Evolutionary conservation across 495 filamentous ascomycete genomes (phyloP).

Genomic region (Lepraria neglecta): DNA sequence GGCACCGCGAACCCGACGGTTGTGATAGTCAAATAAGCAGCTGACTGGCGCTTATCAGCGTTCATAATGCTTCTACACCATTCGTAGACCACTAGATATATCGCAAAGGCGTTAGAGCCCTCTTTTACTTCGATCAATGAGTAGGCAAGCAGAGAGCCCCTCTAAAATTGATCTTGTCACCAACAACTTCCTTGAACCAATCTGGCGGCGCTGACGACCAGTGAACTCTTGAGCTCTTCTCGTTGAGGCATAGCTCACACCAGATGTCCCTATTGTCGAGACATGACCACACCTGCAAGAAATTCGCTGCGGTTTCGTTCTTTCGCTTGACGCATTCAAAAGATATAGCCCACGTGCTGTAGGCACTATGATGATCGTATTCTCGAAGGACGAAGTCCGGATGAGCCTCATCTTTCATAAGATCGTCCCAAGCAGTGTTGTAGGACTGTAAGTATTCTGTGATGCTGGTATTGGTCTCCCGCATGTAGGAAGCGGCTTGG

Average conservation of each 20-base stretch:
- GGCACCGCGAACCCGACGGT: neutral
- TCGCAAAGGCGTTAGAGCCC: constrained; percentile 34
- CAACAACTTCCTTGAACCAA: constrained; percentile 7
- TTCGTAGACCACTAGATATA: constrained; percentile 37
- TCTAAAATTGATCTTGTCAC: neutral
- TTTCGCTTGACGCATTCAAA: constrained; percentile 29
- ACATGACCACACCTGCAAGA: constrained; percentile 35
- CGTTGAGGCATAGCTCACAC: constrained; percentile 26
- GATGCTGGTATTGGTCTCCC: constrained; percentile 9
- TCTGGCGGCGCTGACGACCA: neutral
- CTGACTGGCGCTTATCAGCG: constrained; percentile 21
- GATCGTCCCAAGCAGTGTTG: constrained; percentile 1
- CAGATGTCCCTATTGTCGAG: constrained; percentile 33
- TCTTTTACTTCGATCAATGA: constrained; percentile 12
- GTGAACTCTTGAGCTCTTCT: neutral
- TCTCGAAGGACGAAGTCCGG: constrained; percentile 1
- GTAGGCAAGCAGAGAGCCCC: constrained; percentile 1
- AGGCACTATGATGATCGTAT: constrained; percentile 24
- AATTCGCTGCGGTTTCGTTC: constrained; percentile 30
- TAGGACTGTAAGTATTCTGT: constrained; percentile 17
- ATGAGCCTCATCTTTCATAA: neutral
- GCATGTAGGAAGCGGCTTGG: constrained; percentile 28
- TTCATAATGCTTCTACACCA: constrained; percentile 29
- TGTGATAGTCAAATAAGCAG: constrained; percentile 1
- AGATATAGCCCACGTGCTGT: constrained; percentile 34